phyloP scores from a whole-genome alignment of 2,329 filamentous ascomycete genomes.

The Hymenoscyphus albidus region DNA sequence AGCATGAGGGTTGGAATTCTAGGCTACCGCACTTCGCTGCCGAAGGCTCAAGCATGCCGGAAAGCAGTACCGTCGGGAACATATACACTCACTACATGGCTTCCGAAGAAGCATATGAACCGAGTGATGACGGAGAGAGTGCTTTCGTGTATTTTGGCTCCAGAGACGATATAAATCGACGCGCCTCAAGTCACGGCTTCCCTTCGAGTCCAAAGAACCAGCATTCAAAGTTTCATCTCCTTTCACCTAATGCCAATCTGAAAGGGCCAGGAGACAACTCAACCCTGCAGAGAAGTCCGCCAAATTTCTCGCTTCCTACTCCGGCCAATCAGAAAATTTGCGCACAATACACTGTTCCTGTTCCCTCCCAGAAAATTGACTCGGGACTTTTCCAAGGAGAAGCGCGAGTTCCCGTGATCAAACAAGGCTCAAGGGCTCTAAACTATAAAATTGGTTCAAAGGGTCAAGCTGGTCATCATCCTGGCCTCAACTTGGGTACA shows the following conservation, averaged over 20 bases:
- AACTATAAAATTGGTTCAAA: background rate
- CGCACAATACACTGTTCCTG: background rate
- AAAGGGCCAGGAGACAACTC: background rate
- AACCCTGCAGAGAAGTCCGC: background rate
- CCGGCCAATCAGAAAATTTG: background rate
- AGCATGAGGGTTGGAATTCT: background rate
- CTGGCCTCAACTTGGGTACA: background rate
- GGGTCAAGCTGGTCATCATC: background rate
- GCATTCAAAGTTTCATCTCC: background rate
- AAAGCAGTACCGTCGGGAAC: slow-evolving; percentile 31
- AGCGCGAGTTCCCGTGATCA: background rate
- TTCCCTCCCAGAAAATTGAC: background rate
- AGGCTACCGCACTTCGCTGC: background rate
- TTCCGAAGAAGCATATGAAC: slow-evolving; percentile 8
- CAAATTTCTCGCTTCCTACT: slow-evolving; percentile 4
- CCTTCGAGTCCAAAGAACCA: slow-evolving; percentile 8
- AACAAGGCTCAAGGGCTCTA: background rate
- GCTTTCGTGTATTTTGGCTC: slow-evolving; percentile 5
- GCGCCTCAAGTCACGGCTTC: slow-evolving; percentile 7
- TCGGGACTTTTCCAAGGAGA: background rate
- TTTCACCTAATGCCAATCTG: no score
- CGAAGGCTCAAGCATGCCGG: slow-evolving; percentile 12
- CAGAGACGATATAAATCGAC: background rate
- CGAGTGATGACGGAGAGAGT: slow-evolving; percentile 8
- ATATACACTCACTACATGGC: slow-evolving; percentile 28